Evolutionary conservation across 2,329 filamentous ascomycete species (phyloP), one percentile per base, ranked within the genome.

Genomic region (Beauveria varroae): DNA sequence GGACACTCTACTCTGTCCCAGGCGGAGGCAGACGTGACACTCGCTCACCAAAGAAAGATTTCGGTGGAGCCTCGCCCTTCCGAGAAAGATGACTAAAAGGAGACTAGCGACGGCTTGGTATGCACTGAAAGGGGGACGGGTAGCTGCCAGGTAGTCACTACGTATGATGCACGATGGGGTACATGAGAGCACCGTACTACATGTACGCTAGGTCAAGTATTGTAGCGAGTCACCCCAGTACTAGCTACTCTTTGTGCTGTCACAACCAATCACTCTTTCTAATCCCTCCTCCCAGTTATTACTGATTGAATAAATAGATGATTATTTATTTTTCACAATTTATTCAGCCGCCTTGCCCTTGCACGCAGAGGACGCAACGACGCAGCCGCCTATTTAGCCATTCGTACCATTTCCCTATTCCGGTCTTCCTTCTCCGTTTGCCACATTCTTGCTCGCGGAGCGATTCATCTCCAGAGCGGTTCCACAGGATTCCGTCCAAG

Each of bases 1-100:
- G 40, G 18, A 22, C 22, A 52, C 49, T 50, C 16, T 20, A 28
- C 6, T 22, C 44, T 50, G 55, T 41, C n/a, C 34, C 57, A 59
- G 57, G 49, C 47, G 24, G 43, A 47, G 47, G 47, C 49, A 41
- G 57, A 60, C 57, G 57, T 60, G 57, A 60, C 57, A 49, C 47
- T 60, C 47, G 30, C 44, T 58, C 56, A 37, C 54, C 41, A 46
- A 41, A 46, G 18, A 56, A 41, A 50, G 44, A 57, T 41, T 50
- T 50, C 12, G 44, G 55, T 57, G 55, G 55, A 50, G 20, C 44
- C 54, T 52, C 28, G 30, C 50, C 50, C 50, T 52, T 52, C 37
- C 6, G 5, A 22, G 24, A 14, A 22, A 3, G 16, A 28, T 7
- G 44, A 24, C 46, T 24, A 26, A n/a, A 50, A 51, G 6, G 4